Conservation (phyloP, 139 green algal genomes). For the Micractinium sp. region DNA sequence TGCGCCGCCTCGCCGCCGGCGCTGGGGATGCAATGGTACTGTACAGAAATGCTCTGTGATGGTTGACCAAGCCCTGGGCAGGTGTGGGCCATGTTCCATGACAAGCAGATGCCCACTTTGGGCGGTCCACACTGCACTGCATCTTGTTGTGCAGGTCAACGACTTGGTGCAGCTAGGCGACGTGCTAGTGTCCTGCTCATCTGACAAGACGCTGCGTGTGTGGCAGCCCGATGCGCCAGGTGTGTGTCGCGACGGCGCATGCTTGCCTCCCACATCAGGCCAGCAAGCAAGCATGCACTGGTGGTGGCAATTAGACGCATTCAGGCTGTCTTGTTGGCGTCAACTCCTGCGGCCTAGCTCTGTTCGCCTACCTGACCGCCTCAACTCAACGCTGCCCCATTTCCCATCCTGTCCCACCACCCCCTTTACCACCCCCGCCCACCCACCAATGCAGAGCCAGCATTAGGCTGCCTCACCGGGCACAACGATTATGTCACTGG, state of each 20-base stretch:
- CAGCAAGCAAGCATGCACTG: not conserved
- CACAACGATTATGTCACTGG: constrained; percentile 57
- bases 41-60: not conserved
- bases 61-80: not conserved
- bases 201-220: constrained; percentile 46
- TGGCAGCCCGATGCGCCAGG: constrained; percentile 41
- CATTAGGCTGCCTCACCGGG: constrained; percentile 24
- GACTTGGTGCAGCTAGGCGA: constrained; percentile 42
- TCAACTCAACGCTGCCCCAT: not conserved
- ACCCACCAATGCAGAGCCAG: not conserved
- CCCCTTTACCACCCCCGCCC: too few species aligned
- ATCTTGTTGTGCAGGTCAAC: constrained; percentile 35
- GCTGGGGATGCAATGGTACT: not conserved
- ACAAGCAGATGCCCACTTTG: not conserved
- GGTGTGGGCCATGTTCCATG: not conserved
- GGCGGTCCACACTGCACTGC: too few species aligned
- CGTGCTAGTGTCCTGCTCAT: constrained; percentile 48
- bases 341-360: too few species aligned
- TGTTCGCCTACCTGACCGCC: too few species aligned
- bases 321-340: too few species aligned
- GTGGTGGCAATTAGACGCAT: not conserved
- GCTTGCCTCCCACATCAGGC: not conserved
- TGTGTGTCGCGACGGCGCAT: not conserved
- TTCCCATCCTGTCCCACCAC: not conserved
- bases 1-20: not conserved